Conservation (phyloP, 352 stramenopile genomes). For the Phytophthora parvispora region DNA sequence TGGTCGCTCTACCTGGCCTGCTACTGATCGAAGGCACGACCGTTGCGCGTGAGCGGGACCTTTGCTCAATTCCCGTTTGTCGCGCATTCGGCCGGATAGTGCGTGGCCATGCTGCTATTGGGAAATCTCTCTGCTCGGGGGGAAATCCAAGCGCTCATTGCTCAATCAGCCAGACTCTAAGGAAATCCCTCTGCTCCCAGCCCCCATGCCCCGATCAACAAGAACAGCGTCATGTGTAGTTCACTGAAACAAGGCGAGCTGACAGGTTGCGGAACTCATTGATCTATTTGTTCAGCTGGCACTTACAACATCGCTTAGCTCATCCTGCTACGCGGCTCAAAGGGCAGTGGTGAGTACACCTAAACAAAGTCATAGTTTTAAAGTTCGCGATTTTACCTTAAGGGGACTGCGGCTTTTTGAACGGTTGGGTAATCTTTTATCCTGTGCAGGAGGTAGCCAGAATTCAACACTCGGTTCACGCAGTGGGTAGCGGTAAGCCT, state of each 20-base stretch:
- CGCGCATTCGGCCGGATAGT: no score
- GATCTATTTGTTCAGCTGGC: slow-evolving; percentile 9
- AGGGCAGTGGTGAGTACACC: background rate
- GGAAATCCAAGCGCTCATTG: no score
- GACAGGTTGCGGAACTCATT: background rate
- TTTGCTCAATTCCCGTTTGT: no score
- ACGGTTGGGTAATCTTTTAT: slow-evolving; percentile 6
- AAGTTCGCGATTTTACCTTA: slow-evolving; percentile 18
- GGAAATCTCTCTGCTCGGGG: no score
- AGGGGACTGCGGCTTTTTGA: slow-evolving; percentile 19
- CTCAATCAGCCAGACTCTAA: no score
- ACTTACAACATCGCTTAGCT: slow-evolving; percentile 6
- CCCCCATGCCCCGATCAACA: no score
- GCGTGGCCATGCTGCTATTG: no score
- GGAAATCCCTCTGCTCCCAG: no score
- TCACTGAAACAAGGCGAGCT: background rate
- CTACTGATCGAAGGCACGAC: no score
- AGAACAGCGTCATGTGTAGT: background rate
- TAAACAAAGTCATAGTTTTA: background rate
- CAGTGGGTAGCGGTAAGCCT: slow-evolving; percentile 6
- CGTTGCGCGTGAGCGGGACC: no score
- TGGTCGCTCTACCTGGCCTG: no score
- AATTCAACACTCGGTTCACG: slow-evolving; percentile 13
- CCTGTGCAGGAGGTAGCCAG: slow-evolving; percentile 22
- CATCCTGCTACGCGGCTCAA: slow-evolving; percentile 2